Evolutionary conservation across 1,139 yeast species (phyloP), one percentile per base, ranked within the genome.

Genomic region (Pichia sp.): DNA sequence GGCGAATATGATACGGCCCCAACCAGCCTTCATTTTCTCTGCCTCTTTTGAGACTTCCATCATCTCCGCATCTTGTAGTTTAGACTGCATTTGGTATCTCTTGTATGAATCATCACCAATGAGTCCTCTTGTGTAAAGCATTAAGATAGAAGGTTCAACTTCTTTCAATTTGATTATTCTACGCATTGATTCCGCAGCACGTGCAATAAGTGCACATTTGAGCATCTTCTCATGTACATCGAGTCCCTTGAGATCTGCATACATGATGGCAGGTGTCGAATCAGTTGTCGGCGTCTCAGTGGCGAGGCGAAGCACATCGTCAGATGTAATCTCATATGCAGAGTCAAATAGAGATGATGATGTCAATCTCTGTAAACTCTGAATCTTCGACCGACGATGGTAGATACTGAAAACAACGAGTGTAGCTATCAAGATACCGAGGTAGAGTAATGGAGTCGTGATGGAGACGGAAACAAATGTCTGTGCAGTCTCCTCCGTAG

Each of bases 51-150:
- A 79, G 37, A 87, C 69, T 39, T 81, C 88, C 56, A 78, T 74
- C 48, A 91, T 64, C 56, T 91, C 98, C 22, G 81, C 55, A 52
- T 87, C 93, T 50, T 81, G 82, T 45, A 86, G 59, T 59, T 86
- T 85, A 44, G 73, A 74, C 48, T 86, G 87, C 35, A 86, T 69
- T 49, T 77, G 79, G 59, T 72, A 87, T 50, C 93, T 80, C 56
- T 82, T 81, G 70, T 74, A 83, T 31, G 84, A 66, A 40, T 84
- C 94, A 52, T 91, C 97, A 24, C 96, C 96, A 44, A 91, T 78
- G 23, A 88, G 75, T 1, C 97, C 97, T 37, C 76, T 77, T 53
- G 88, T 93, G 56, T 87, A 88, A 45, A 91, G 66, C 34, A 72
- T 67, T 36, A 74, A 74, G 51, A 85, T 72, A 35, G 71, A 74